phyloP scores from a whole-genome alignment of 2,329 filamentous ascomycete species.

The Calonectria pteridis region DNA sequence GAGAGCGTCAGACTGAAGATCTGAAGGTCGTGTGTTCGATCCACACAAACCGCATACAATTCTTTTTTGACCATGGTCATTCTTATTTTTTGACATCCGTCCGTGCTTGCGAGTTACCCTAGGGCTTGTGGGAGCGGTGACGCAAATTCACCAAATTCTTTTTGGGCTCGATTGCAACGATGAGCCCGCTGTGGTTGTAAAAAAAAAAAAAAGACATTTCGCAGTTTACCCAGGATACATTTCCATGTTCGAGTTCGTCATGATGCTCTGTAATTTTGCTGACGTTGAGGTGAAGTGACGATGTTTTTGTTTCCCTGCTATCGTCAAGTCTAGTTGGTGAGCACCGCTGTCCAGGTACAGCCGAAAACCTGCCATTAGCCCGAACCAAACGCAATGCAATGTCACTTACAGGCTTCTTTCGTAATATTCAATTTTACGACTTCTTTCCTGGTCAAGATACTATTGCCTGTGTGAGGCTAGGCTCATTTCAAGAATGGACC shows the following conservation, averaged over 20 bases:
- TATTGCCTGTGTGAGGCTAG: background rate
- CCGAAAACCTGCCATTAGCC: background rate
- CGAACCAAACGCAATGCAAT: background rate
- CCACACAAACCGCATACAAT: slow-evolving; percentile 2
- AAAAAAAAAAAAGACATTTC: background rate
- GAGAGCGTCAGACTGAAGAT: background rate
- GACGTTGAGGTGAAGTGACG: background rate
- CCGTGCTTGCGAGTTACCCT: background rate
- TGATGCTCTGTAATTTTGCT: background rate
- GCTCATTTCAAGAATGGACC: background rate
- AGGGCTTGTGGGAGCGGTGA: background rate
- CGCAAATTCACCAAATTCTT: background rate
- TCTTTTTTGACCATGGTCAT: background rate
- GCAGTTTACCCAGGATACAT: background rate
- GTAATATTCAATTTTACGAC: background rate
- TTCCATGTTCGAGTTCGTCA: background rate
- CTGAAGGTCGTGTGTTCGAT: slow-evolving; percentile 11
- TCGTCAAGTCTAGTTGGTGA: background rate
- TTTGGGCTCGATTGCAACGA: background rate
- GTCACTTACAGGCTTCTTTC: background rate
- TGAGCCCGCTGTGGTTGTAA: background rate
- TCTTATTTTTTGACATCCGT: background rate
- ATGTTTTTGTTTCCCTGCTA: background rate
- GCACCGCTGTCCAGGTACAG: background rate
- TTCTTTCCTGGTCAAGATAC: background rate